Evolutionary conservation across 2,329 filamentous ascomycete species (phyloP).

Genomic region (Aspergillus novoparasiticus): DNA sequence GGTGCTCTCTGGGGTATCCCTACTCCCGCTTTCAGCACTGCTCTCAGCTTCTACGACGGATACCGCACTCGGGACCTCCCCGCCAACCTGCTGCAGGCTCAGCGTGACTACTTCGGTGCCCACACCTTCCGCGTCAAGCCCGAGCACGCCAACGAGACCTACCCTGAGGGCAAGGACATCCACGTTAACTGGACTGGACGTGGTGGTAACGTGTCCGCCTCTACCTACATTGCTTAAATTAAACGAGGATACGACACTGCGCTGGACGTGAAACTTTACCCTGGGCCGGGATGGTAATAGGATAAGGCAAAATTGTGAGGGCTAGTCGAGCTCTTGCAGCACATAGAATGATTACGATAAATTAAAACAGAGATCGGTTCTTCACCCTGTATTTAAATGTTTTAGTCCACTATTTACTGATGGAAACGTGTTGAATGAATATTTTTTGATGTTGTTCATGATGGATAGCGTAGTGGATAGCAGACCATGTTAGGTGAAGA

Average conservation of each 20-base stretch:
- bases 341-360: slow-evolving; percentile 30
- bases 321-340: slow-evolving; percentile 15
- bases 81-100: slow-evolving; percentile 96
- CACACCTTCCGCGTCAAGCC: slow-evolving; percentile 91
- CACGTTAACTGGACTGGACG: slow-evolving; percentile 99
- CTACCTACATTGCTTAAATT: slow-evolving; percentile 90
- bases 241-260: slow-evolving; percentile 23
- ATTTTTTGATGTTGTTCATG: slow-evolving; percentile 10
- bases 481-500: not conserved
- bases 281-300: slow-evolving; percentile 14
- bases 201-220: slow-evolving; percentile 95
- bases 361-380: slow-evolving; percentile 11
- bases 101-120: slow-evolving; percentile 99
- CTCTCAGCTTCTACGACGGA: slow-evolving; percentile 97
- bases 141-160: slow-evolving; percentile 74
- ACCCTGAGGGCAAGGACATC: slow-evolving; percentile 82
- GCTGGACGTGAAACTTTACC: slow-evolving; percentile 29
- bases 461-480: not conserved
- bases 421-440: slow-evolving; percentile 15
- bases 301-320: slow-evolving; percentile 16
- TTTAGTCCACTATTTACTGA: not conserved
- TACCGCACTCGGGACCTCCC: slow-evolving; percentile 97
- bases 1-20: slow-evolving; percentile 92
- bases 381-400: slow-evolving; percentile 27
- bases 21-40: slow-evolving; percentile 93